phyloP scores from a whole-genome alignment of 2,329 filamentous ascomycete species.

The Monilinia fructicola region DNA sequence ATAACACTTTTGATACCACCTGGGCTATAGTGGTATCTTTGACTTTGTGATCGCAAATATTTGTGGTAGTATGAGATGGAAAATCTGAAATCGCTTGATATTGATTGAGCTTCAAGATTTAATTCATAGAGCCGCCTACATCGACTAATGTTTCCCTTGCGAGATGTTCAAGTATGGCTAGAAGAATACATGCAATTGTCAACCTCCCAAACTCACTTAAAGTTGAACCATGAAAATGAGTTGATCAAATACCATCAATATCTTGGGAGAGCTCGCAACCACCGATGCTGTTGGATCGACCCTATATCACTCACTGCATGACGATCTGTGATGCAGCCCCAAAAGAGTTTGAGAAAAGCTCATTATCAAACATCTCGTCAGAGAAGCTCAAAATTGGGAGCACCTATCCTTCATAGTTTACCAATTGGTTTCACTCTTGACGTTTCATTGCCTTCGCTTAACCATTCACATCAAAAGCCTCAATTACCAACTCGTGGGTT shows the following conservation, averaged over 20 bases:
- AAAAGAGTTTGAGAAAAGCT: neutral
- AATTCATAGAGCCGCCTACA: neutral
- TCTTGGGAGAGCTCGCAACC: neutral
- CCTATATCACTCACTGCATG: too few species aligned
- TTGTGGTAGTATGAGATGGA: neutral
- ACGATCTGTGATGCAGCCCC: too few species aligned
- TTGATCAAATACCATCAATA: neutral
- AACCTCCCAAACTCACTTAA: neutral
- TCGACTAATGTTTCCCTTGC: neutral
- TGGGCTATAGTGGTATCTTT: constrained; percentile 1
- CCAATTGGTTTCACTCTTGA: too few species aligned
- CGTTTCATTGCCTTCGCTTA: neutral
- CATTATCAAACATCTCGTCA: neutral
- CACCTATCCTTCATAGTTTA: too few species aligned
- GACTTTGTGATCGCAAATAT: neutral
- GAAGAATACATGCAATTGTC: neutral
- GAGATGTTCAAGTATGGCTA: neutral
- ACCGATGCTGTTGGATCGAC: neutral
- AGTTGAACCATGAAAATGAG: neutral
- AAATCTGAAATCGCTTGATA: neutral
- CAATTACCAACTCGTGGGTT: neutral
- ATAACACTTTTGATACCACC: neutral
- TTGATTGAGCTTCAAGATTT: neutral
- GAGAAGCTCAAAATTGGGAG: neutral
- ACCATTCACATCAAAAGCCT: neutral